A percentile compares a stretch with the other conserved stretches of the same genome.
Evolutionary conservation across 768 basidiomycete genomes (phyloP).

Genomic region (Lentinula sp.): DNA sequence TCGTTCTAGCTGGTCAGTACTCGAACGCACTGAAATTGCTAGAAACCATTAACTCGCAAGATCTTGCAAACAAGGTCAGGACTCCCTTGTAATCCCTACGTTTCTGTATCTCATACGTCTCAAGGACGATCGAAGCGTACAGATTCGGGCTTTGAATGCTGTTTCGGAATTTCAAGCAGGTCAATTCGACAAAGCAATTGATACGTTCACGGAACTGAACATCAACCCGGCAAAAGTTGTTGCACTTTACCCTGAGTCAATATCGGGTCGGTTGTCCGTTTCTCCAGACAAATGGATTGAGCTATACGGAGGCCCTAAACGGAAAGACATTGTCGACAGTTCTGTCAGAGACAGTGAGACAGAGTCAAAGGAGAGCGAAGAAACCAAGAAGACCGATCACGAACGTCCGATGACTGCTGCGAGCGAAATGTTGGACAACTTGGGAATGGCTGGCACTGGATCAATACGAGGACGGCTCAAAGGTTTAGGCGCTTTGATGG

Average conservation of each 20-base stretch:
- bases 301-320: conserved; percentile 70
- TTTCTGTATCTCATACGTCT: conserved; percentile 4
- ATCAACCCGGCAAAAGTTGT: conserved; percentile 93
- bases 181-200: conserved; percentile 73
- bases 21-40: conserved; percentile 76
- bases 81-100: background rate
- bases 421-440: conserved; percentile 26
- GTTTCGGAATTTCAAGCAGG: conserved; percentile 67
- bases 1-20: conserved; percentile 63
- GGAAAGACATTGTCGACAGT: conserved; percentile 18
- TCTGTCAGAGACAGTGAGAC: conserved; percentile 14
- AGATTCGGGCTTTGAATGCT: conserved; percentile 69
- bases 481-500: conserved; percentile 48
- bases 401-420: conserved; percentile 17
- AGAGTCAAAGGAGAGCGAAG: conserved; percentile 16
- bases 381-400: conserved; percentile 13
- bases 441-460: conserved; percentile 25
- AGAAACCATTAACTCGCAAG: conserved; percentile 55
- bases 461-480: conserved; percentile 48
- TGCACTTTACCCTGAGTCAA: conserved; percentile 75
- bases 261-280: conserved; percentile 74
- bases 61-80: conserved; percentile 59
- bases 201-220: conserved; percentile 82
- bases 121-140: conserved; percentile 49
- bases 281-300: conserved; percentile 70